Evolutionary conservation across 192 early-diverging fungal genomes (phyloP).

Genomic region (Coemansia aciculifera): DNA sequence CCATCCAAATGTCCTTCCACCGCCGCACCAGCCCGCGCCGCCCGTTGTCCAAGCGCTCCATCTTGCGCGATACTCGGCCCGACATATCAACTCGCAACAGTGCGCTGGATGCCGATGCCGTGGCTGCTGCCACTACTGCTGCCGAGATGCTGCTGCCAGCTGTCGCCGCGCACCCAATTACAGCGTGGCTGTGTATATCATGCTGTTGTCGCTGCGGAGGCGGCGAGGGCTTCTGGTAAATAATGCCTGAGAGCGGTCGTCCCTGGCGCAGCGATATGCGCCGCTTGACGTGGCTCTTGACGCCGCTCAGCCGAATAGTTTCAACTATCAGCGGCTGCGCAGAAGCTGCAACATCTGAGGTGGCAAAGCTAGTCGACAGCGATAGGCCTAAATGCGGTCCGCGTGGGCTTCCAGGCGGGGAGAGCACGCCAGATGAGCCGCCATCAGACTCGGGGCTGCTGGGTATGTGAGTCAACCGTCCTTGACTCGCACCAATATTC

Average conservation of each 20-base stretch:
- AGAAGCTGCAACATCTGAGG: slow-evolving; percentile 24
- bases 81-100: slow-evolving; percentile 62
- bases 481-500: not conserved
- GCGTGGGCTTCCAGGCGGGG: slow-evolving; percentile 25
- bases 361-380: slow-evolving; percentile 18
- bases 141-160: not conserved
- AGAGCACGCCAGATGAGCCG: slow-evolving; percentile 4
- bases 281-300: slow-evolving; percentile 49
- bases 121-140: not conserved
- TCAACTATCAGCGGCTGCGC: slow-evolving; percentile 37
- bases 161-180: not conserved
- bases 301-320: slow-evolving; percentile 45
- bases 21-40: slow-evolving; percentile 65
- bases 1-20: slow-evolving; percentile 76
- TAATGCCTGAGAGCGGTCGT: slow-evolving; percentile 51
- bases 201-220: not conserved
- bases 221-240: slow-evolving; percentile 16
- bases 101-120: slow-evolving; percentile 12
- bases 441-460: slow-evolving; percentile 18
- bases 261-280: slow-evolving; percentile 46
- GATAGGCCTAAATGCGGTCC: not conserved
- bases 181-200: not conserved
- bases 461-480: slow-evolving; percentile 2
- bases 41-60: slow-evolving; percentile 66
- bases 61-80: slow-evolving; percentile 71